These are phyloP conservation scores for Pogostemon cablin DNA, from an alignment of 257 asterid genomes.

Conservation along the genomic window DNA sequence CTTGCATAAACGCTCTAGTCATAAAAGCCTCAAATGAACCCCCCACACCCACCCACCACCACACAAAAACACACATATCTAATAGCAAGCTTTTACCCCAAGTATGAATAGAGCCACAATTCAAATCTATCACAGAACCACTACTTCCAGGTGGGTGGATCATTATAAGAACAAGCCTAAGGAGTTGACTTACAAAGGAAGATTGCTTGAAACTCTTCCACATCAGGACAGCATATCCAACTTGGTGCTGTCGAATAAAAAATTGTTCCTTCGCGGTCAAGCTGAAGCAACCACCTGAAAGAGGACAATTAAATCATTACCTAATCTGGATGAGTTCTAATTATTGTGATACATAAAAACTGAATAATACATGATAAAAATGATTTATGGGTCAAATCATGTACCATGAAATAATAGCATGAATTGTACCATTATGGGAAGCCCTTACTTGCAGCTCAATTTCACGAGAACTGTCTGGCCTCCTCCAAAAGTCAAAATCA, in stretches of 20 bases:
- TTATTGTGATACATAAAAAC: conserved; percentile 10
- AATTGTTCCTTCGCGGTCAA: conserved; percentile 75
- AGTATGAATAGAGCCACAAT: background rate
- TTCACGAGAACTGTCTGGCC: conserved; percentile 77
- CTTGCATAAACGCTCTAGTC: background rate
- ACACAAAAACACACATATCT: background rate
- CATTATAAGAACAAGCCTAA: conserved; percentile 15
- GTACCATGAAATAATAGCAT: conserved; percentile 96
- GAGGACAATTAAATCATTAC: conserved; percentile 24
- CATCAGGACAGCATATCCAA: conserved; percentile 51
- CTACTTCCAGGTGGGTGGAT: background rate
- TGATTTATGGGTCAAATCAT: conserved; percentile 34
- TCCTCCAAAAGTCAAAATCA: conserved; percentile 94
- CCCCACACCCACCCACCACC: no score
- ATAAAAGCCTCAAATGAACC: background rate
- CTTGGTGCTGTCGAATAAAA: conserved; percentile 86
- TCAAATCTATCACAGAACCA: background rate
- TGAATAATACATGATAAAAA: conserved; percentile 31
- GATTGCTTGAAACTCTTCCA: conserved; percentile 41
- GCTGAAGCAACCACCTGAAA: conserved; percentile 98
- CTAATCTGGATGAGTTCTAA: background rate
- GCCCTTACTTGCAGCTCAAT: conserved; percentile 66
- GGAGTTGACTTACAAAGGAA: conserved; percentile 48
- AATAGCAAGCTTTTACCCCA: background rate
- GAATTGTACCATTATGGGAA: conserved; percentile 72